Evolutionary conservation across 2,329 filamentous ascomycete species (phyloP).

Genomic region (Talaromyces atroroseus): DNA sequence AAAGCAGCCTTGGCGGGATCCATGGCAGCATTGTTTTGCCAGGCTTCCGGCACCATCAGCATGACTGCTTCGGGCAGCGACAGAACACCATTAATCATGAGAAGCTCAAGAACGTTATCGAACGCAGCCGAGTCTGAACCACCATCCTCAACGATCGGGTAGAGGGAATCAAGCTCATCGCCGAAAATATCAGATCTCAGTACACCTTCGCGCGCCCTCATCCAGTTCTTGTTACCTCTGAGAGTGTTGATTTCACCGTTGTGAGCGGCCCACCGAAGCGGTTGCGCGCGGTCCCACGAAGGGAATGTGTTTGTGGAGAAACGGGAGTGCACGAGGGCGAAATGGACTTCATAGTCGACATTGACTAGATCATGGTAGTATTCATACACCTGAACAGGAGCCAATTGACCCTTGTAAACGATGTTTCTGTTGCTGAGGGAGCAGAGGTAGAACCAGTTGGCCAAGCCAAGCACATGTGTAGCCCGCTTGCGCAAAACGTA

Average conservation of each 20-base stretch:
- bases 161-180: conserved; percentile 82
- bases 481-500: conserved; percentile 92
- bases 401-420: conserved; percentile 95
- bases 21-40: conserved; percentile 90
- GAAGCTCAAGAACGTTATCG: conserved; percentile 89
- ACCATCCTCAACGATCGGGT: conserved; percentile 93
- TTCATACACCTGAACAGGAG: conserved; percentile 91
- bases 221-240: conserved; percentile 99
- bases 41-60: conserved; percentile 97
- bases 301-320: conserved; percentile 99
- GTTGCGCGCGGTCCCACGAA: conserved; percentile 96
- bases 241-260: conserved; percentile 98
- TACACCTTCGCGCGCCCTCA: conserved; percentile 92
- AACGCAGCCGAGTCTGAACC: conserved; percentile 96
- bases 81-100: conserved; percentile 92
- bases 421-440: conserved; percentile 97
- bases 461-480: conserved; percentile 87
- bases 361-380: conserved; percentile 97
- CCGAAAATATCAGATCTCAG: conserved; percentile 91
- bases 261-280: conserved; percentile 92
- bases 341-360: conserved; percentile 95
- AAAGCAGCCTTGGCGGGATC: conserved; percentile 94
- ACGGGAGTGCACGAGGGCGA: conserved; percentile 91
- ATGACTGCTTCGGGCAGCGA: conserved; percentile 95
- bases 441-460: conserved; percentile 99